Base-by-base conservation (phyloP, 2,329 filamentous ascomycete genomes). In the Fusarium sambucinum region DNA sequence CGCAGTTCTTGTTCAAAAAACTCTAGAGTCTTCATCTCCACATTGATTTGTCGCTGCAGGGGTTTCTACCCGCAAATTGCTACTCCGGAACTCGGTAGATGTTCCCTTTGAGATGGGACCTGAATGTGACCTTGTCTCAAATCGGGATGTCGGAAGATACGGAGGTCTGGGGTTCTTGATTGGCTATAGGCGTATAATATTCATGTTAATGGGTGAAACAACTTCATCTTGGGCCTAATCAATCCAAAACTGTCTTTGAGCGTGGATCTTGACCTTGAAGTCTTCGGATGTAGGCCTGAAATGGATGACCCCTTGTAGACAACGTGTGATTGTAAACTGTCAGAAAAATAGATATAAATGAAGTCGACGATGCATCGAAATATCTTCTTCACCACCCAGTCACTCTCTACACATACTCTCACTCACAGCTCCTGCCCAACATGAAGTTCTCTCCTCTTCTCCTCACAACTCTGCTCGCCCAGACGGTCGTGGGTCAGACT, bases 401-500 rank as follows among this genome's bases (percentile, higher is more conserved):
- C 53, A 59, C 37, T 47, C 53, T 17, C 37, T 59, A 5, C 16
- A 30, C 19, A 42, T 23, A 17, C 5, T 27, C 21, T 38, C 25
- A 12, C n/a, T 35, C 60, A 17, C 7, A 32, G 23, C 11, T 47
- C 21, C 17, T 1, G 12, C 30, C 38, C 59, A 64, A 12, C 16
- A 64, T 64, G 61, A 64, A 65, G 30, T 64, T 44, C 35, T 25
- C 58, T 19, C 35, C 53, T 2, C 35, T 64, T 32, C 21, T 64
- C 16, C 55, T 51, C 41, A 47, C 61, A 48, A 48, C 60, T 14
- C 53, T 64, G 5, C 59, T 63, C 12, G 41, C 46, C 9, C 53
- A 64, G 27, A 41, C 29, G 6, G 60, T 45, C 1, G 68, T 57
- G 11, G 80, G 77, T 7, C 81, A 83, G 66, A 77, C 76, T n/a